Evolutionary conservation across 2,329 filamentous ascomycete genomes (phyloP), one percentile per base, ranked within the genome.

Genomic region (Calonectria ilicicola): DNA sequence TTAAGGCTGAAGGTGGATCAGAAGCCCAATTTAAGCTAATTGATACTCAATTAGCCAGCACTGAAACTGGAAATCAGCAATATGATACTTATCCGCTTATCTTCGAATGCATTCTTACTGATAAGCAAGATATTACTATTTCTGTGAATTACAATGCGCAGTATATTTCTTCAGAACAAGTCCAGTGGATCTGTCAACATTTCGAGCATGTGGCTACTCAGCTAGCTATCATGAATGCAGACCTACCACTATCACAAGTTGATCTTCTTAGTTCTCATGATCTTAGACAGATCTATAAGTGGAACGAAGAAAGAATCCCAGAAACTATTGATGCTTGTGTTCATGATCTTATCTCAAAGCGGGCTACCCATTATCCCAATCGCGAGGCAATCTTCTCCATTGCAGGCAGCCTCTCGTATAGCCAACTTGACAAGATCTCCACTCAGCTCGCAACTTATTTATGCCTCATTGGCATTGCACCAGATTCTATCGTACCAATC

Each of bases 371-470:
- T 0, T 7, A 23, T 1, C 53, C 21, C 1, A 21, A 65, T 14
- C 6, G 35, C 0, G 67, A 49, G 7, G 62, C 65, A 5, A 67
- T 78, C n/a, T 65, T 65, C 1, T 76, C 75, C 14, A 73, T 75
- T 73, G 71, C 75, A 2, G 76, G 76, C 1, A 65, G 72, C 10
- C 70, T 78, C 7, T 77, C 5, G 23, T 78, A 78, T 10, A 3
- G 40, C 17, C 49, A 42, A 10, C 27, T 71, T 1, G 47, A 53
- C 1, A 23, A 67, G 2, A 17, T 74, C 12, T 66, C 71, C 1
- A 27, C 69, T 10, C 44, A 65, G 2, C 29, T 77, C 8, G 66
- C 75, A 7, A 14, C 21, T 0, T 29, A 27, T 0, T 19, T 78
- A 0, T 72, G 67, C 2, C 70, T 74, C 0, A 15, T 75, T 5